Percentiles rank a stretch among this genome's conserved stretches.
Evolutionary conservation across 2,329 filamentous ascomycete genomes (phyloP).

Genomic region (Aspergillus awamori): DNA sequence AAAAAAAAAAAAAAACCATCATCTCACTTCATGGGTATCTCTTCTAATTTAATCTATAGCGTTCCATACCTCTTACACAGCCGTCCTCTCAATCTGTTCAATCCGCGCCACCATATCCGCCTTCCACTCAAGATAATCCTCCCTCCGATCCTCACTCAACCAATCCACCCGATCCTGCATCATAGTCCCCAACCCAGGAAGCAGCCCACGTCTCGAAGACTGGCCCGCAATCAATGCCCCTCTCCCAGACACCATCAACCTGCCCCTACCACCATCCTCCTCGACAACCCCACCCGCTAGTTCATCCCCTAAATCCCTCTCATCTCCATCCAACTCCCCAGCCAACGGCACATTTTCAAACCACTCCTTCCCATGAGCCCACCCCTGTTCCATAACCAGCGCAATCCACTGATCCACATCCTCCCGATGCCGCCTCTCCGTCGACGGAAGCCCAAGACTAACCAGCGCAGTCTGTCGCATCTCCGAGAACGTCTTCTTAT

Average conservation of each 20-base stretch:
- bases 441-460: constrained; percentile 44
- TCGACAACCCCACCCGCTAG: constrained; percentile 38
- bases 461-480: constrained; percentile 44
- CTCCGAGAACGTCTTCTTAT: constrained; percentile 46
- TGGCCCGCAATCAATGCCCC: constrained; percentile 17
- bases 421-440: constrained; percentile 43
- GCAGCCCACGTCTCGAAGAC: constrained; percentile 38
- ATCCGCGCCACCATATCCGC: constrained; percentile 44
- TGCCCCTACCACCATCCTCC: constrained; percentile 35
- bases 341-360: constrained; percentile 59
- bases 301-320: constrained; percentile 37
- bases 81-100: constrained; percentile 33
- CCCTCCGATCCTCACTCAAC: constrained; percentile 47
- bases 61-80: neutral
- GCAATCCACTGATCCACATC: constrained; percentile 66
- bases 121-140: constrained; percentile 50
- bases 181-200: constrained; percentile 54
- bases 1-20: neutral
- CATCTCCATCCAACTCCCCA: constrained; percentile 39
- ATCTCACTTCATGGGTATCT: constrained; percentile 16
- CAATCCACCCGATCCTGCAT: constrained; percentile 54
- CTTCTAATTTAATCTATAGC: neutral
- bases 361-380: constrained; percentile 66
- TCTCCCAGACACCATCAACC: constrained; percentile 21
- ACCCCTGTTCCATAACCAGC: constrained; percentile 54